phyloP scores from a whole-genome alignment of 805 yeast genomes.

The Wickerhamomyces kurtzmanii region DNA sequence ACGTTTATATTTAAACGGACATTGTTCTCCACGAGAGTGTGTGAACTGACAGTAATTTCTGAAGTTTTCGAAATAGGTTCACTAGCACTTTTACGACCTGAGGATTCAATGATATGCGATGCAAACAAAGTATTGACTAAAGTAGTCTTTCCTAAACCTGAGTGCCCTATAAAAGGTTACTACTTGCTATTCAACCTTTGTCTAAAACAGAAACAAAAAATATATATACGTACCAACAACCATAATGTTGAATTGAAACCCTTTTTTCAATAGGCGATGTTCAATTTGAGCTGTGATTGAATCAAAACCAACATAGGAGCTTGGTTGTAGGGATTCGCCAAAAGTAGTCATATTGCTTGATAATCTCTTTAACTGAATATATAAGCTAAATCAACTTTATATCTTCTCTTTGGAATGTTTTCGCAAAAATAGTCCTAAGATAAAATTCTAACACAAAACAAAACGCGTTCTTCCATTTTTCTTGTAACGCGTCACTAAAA shows the following conservation, averaged over 20 bases:
- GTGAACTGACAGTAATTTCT: constrained; percentile 68
- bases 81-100: constrained; percentile 56
- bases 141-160: constrained; percentile 94
- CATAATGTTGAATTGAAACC: constrained; percentile 91
- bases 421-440: neutral
- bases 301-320: constrained; percentile 89
- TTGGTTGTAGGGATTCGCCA: constrained; percentile 47
- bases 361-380: no score
- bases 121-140: constrained; percentile 85
- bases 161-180: constrained; percentile 26
- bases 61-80: constrained; percentile 82
- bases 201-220: neutral
- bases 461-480: constrained; percentile 4
- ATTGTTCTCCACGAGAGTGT: constrained; percentile 71
- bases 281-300: constrained; percentile 94
- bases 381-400: constrained; percentile 8
- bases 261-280: constrained; percentile 80
- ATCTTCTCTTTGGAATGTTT: constrained; percentile 3
- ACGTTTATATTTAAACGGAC: constrained; percentile 80
- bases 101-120: constrained; percentile 62
- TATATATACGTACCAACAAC: constrained; percentile 52
- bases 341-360: constrained; percentile 1
- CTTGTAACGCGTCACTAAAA: neutral
- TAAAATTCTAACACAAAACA: constrained; percentile 11
- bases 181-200: neutral